phyloP scores from a whole-genome alignment of 129 eudicot genomes.

The Erigeron canadensis region DNA sequence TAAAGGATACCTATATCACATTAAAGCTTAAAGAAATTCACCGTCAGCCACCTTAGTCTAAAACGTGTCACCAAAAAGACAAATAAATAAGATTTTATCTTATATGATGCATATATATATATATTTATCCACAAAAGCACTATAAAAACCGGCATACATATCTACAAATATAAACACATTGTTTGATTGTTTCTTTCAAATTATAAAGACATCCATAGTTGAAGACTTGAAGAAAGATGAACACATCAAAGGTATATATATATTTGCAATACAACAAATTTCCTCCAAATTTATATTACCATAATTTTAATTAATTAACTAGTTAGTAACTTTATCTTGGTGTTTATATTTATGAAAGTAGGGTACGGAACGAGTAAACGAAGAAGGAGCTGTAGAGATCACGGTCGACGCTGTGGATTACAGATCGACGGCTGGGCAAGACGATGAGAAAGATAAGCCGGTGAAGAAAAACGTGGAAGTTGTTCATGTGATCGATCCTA shows the following conservation, averaged over 20 bases:
- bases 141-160: background rate
- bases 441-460: constrained; percentile 19
- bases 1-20: too few relatives aligned
- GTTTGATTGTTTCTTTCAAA: too few relatives aligned
- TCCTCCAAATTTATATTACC: too few relatives aligned
- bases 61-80: constrained; percentile 1
- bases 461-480: constrained; percentile 34
- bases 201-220: background rate
- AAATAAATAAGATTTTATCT: background rate
- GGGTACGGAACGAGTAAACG: constrained; percentile 39
- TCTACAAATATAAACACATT: too few relatives aligned
- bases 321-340: background rate
- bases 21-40: background rate
- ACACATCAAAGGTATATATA: constrained; percentile 23
- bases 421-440: constrained; percentile 29
- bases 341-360: background rate
- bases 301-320: too few relatives aligned
- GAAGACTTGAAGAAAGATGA: constrained; percentile 15
- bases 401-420: constrained; percentile 43
- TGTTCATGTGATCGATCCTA: constrained; percentile 11
- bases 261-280: background rate
- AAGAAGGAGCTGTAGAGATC: constrained; percentile 40
- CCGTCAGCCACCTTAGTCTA: constrained; percentile 11
- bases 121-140: background rate
- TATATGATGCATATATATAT: background rate